phyloP scores from a whole-genome alignment of 2,329 filamentous ascomycete species.

The Hypocreales sp. region DNA sequence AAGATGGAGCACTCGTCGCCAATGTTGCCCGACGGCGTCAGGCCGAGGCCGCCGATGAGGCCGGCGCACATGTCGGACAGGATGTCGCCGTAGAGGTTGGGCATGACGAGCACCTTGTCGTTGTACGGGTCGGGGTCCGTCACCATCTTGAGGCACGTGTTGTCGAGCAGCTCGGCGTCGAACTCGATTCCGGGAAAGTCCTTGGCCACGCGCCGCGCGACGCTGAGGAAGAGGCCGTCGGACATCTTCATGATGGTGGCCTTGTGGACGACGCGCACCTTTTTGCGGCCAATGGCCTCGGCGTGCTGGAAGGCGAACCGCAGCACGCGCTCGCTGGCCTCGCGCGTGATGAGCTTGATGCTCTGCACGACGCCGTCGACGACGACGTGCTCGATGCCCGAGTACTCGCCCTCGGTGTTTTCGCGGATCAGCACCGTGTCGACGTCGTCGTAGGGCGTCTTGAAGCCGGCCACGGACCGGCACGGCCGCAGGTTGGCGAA shows the following conservation, averaged over 20 bases:
- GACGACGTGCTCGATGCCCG: slow-evolving; percentile 94
- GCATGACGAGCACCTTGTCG: slow-evolving; percentile 96
- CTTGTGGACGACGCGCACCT: slow-evolving; percentile 98
- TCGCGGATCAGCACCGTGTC: slow-evolving; percentile 97
- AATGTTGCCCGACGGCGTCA: slow-evolving; percentile 96
- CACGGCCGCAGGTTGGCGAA: slow-evolving; percentile 98
- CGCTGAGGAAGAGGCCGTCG: slow-evolving; percentile 92
- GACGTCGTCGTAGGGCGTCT: slow-evolving; percentile 95
- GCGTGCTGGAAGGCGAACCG: slow-evolving; percentile 98
- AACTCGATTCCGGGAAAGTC: slow-evolving; percentile 95
- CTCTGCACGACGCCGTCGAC: slow-evolving; percentile 96
- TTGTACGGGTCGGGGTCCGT: slow-evolving; percentile 94
- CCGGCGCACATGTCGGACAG: slow-evolving; percentile 99
- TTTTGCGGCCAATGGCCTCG: slow-evolving; percentile 79
- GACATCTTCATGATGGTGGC: slow-evolving; percentile 99
- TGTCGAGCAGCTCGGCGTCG: slow-evolving; percentile 95
- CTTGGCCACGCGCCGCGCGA: slow-evolving; percentile 73
- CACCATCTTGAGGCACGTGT: slow-evolving; percentile 98
- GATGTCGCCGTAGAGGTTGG: slow-evolving; percentile 99
- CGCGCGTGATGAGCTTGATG: slow-evolving; percentile 98
- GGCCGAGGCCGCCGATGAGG: slow-evolving; percentile 90
- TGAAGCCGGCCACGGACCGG: slow-evolving; percentile 91
- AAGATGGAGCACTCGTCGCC: slow-evolving; percentile 99
- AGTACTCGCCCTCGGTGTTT: slow-evolving; percentile 99
- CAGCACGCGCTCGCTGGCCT: slow-evolving; percentile 88